Base-by-base conservation (phyloP, 2,329 filamentous ascomycete genomes). In the Stagonosporopsis tanaceti region DNA sequence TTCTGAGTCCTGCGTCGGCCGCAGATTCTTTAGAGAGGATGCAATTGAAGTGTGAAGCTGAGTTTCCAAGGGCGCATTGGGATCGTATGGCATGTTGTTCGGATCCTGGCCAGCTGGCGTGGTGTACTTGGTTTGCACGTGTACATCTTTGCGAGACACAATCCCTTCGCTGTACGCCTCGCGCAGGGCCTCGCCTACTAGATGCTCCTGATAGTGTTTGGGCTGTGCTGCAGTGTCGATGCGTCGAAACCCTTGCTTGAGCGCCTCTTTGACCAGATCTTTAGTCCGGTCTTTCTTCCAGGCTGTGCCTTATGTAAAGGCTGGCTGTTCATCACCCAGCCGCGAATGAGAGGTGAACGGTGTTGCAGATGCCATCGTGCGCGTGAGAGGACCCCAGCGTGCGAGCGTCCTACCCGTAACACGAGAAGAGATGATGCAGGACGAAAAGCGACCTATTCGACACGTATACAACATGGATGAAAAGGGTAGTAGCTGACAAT, bases 81-180 rank as follows among this genome's bases (percentile, higher is more conserved):
- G 74, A 66, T 88, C 80, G 73, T 92, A 92, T 0, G 89, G 89
- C 76, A 87, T 80, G 46, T 85, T 81, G 38, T 76, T 75, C 22
- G 76, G 68, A 67, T 88, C 85, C 72, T 93, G 90, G 24, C 85
- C 87, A 15, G 76, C 75, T 4, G 86, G 74, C 0, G 88, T 82
- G 1, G 89, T 92, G 78, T 89, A 95, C 74, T 94, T 95, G n/a
- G 91, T 93, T 82, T 96, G 91, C 41, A 93, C 86, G 71, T 88
- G 92, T 44, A 94, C 67, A 32, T 89, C 85, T 42, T 82, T 75
- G 57, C 87, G 80, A 46, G 69, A 81, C 44, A 90, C 78, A n/a
- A 85, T 74, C 1, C 85, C 85, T 30, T 87, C 83, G 6, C 76
- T 66, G 48, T 91, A 82, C 34, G 87, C 87, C 52, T 81, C 80